phyloP scores from a whole-genome alignment of 345 rosid genomes.

The Limnanthes douglasii region DNA sequence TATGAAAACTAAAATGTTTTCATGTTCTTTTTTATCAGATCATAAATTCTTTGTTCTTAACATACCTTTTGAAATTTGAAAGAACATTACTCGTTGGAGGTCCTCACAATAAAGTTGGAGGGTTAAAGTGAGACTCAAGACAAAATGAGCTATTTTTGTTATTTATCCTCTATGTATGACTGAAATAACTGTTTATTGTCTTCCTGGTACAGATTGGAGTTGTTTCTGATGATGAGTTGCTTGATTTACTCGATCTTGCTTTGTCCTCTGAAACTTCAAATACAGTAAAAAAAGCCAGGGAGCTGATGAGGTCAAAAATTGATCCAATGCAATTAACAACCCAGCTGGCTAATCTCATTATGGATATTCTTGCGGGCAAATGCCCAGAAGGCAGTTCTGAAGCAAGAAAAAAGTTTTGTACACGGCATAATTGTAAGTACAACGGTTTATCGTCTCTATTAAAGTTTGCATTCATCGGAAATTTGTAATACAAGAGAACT shows the following conservation, averaged over 20 bases:
- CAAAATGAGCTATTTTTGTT: no score
- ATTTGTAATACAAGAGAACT: no score
- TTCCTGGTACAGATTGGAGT: constrained; percentile 54
- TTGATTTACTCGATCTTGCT: constrained; percentile 82
- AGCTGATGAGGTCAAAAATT: constrained; percentile 84
- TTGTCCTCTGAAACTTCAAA: constrained; percentile 86
- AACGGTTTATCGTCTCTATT: neutral
- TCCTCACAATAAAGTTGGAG: no score
- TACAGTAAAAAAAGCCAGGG: constrained; percentile 85
- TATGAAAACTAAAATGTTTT: no score
- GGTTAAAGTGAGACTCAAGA: no score
- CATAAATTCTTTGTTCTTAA: no score
- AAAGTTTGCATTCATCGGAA: no score
- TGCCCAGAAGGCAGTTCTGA: constrained; percentile 45
- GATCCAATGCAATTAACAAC: constrained; percentile 92
- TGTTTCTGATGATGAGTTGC: constrained; percentile 92
- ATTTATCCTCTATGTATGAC: neutral
- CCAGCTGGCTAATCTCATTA: constrained; percentile 82
- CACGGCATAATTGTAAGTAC: constrained; percentile 50
- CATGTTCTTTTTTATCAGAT: no score
- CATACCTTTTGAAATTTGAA: no score
- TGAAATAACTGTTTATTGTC: constrained; percentile 4
- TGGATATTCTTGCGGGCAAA: constrained; percentile 79
- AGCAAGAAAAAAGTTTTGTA: constrained; percentile 34
- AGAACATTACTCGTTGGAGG: no score